These are phyloP conservation scores for Phytophthora ohioensis DNA, from an alignment of 352 stramenopile genomes.

Conservation along the genomic window DNA sequence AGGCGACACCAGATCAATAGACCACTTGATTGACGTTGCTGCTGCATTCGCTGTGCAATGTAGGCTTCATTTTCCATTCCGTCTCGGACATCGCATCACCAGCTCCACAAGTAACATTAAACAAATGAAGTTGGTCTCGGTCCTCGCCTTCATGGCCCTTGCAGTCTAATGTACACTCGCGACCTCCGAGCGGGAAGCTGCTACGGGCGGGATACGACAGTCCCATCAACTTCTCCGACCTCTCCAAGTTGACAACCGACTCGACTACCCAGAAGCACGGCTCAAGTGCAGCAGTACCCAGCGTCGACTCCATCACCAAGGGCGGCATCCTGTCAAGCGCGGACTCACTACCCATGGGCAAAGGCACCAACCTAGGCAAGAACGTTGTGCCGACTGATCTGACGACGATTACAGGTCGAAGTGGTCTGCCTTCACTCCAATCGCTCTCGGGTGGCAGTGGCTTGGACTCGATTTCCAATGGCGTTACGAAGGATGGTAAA, in stretches of 20 bases:
- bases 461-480: neutral
- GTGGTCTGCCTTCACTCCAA: neutral
- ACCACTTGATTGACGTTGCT: no score
- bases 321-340: neutral
- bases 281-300: no score
- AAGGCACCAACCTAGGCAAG: neutral
- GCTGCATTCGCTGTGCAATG: no score
- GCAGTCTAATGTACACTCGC: neutral
- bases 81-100: no score
- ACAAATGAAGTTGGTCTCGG: neutral
- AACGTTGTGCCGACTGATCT: neutral
- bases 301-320: neutral
- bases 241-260: neutral
- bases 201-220: neutral
- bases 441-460: neutral
- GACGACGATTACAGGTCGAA: neutral
- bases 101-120: neutral
- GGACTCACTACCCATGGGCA: neutral
- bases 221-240: neutral
- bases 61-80: no score
- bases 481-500: neutral
- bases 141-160: neutral
- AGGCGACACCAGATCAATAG: no score
- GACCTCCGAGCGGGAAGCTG: neutral
- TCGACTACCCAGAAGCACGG: neutral